Evolutionary conservation across 2,329 filamentous ascomycete species (phyloP).

Genomic region (Trichoderma oligosporum): DNA sequence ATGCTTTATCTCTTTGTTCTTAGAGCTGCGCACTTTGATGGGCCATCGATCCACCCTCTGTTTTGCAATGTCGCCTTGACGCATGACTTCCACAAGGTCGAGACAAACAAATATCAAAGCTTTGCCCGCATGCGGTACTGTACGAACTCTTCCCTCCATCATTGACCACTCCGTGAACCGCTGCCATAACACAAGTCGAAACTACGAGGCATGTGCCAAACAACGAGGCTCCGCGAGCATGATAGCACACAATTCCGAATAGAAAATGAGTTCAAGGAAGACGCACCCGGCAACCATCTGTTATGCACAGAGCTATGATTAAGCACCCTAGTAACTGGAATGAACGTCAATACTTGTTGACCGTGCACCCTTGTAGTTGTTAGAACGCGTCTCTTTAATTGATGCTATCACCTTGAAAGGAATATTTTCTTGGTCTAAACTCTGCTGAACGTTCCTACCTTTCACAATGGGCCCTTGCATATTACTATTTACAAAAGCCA

Average conservation of each 20-base stretch:
- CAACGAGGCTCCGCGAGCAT: not conserved
- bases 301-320: not conserved
- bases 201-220: not conserved
- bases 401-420: not conserved
- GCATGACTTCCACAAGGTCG: conserved; percentile 6
- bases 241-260: not conserved
- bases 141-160: not conserved
- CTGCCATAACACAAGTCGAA: not conserved
- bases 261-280: not conserved
- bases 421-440: not conserved
- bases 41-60: not conserved
- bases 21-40: not conserved
- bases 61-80: not conserved
- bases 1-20: not conserved
- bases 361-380: conserved; percentile 1
- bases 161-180: conserved; percentile 12
- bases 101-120: conserved; percentile 13
- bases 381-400: not conserved
- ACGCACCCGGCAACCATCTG: not conserved
- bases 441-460: not conserved
- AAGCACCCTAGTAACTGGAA: not conserved
- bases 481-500: not conserved
- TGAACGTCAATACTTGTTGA: conserved; percentile 3
- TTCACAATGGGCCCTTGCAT: not conserved
- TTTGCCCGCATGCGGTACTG: conserved; percentile 15